Evolutionary conservation across 1,284 basidiomycete genomes (phyloP).

Genomic region (Cystobasidium pallidum): DNA sequence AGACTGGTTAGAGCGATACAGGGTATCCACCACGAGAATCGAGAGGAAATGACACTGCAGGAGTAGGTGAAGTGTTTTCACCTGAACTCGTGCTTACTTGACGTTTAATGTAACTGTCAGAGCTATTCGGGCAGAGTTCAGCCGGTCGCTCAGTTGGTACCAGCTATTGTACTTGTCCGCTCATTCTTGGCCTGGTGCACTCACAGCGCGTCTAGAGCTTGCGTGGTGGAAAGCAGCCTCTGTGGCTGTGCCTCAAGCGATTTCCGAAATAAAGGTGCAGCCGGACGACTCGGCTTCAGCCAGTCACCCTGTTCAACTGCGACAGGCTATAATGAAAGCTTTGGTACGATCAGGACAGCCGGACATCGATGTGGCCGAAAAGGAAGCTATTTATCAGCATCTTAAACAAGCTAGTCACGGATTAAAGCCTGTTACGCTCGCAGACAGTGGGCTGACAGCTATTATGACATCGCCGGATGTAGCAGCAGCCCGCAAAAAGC

Average conservation of each 20-base stretch:
- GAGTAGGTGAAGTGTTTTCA: background rate
- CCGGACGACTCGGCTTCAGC: background rate
- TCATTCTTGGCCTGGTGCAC: background rate
- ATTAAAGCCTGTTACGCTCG: too few species aligned
- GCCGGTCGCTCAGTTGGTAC: background rate
- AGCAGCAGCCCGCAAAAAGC: background rate
- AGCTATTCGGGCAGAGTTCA: slow-evolving; percentile 2
- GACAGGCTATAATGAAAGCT: background rate
- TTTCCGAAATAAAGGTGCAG: background rate
- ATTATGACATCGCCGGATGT: background rate
- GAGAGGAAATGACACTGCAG: background rate
- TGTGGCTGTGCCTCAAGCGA: background rate
- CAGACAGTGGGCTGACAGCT: background rate
- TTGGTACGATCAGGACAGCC: background rate
- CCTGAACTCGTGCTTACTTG: background rate
- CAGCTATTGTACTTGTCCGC: background rate
- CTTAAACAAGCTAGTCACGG: background rate
- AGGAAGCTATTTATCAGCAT: slow-evolving; percentile 18
- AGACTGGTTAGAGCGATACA: background rate
- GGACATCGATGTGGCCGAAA: background rate
- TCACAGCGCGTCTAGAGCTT: background rate
- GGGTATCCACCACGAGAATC: background rate
- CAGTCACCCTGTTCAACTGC: background rate
- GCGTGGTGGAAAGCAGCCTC: slow-evolving; percentile 17
- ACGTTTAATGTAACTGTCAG: background rate